Evolutionary conservation across 441 rosid species (phyloP).

Genomic region (Gossypium trilobum): DNA sequence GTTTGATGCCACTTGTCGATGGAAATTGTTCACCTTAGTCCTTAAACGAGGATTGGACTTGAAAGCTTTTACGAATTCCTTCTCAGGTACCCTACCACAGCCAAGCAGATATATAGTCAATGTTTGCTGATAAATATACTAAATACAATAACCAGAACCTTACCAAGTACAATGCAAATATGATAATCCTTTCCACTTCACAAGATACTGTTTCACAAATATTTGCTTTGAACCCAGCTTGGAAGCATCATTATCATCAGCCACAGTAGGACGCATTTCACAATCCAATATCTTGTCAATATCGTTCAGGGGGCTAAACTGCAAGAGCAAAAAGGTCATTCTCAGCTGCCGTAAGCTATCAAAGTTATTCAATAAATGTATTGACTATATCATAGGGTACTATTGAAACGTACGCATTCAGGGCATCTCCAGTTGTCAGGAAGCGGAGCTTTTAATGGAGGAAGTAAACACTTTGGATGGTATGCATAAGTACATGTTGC

Average conservation of each 20-base stretch:
- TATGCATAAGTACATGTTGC: slow-evolving; percentile 77
- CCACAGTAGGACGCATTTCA: slow-evolving; percentile 90
- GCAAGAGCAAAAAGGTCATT: slow-evolving; percentile 27
- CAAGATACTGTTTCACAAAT: slow-evolving; percentile 89
- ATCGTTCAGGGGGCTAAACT: slow-evolving; percentile 91
- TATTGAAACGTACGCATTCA: slow-evolving; percentile 71
- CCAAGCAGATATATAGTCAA: slow-evolving; percentile 12
- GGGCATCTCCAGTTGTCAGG: slow-evolving; percentile 90
- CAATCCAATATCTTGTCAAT: slow-evolving; percentile 89
- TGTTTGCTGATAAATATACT: neutral
- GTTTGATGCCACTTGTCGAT: slow-evolving; percentile 59
- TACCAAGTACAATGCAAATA: slow-evolving; percentile 98
- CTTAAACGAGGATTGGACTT: slow-evolving; percentile 81
- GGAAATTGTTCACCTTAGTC: slow-evolving; percentile 88
- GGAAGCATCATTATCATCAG: slow-evolving; percentile 58
- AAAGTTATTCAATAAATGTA: slow-evolving; percentile 7
- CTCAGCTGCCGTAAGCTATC: slow-evolving; percentile 17
- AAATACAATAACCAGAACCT: slow-evolving; percentile 10
- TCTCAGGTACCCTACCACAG: slow-evolving; percentile 77
- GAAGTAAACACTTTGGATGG: slow-evolving; percentile 80
- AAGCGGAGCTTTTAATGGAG: slow-evolving; percentile 58
- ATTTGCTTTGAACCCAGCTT: slow-evolving; percentile 62
- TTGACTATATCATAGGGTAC: neutral
- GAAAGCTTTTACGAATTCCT: slow-evolving; percentile 83
- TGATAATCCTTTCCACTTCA: slow-evolving; percentile 97